Evolutionary conservation across 2,329 filamentous ascomycete species (phyloP).

Genomic region (Aspergillus japonicus): DNA sequence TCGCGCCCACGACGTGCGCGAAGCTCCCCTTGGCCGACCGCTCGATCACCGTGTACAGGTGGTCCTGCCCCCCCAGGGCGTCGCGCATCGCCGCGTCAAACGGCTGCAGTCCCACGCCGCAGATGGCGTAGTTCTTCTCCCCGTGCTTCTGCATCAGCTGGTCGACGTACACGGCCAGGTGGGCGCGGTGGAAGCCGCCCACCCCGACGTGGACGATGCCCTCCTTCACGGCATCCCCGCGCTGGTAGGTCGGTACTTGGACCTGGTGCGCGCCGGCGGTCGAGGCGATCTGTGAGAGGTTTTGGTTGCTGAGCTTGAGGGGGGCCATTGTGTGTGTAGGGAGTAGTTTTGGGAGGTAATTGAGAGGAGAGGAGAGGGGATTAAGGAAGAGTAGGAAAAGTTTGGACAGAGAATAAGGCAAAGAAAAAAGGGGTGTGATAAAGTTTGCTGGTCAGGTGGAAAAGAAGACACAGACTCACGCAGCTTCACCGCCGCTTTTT

Average conservation of each 20-base stretch:
- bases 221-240: slow-evolving; percentile 48
- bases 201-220: slow-evolving; percentile 57
- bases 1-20: slow-evolving; percentile 52
- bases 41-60: slow-evolving; percentile 56
- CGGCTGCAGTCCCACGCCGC: slow-evolving; percentile 53
- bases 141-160: slow-evolving; percentile 49
- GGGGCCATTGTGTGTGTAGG: slow-evolving; percentile 26
- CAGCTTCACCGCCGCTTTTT: background rate
- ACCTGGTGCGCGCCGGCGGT: slow-evolving; percentile 26
- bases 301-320: slow-evolving; percentile 43
- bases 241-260: slow-evolving; percentile 47
- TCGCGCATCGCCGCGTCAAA: slow-evolving; percentile 55
- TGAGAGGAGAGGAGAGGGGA: slow-evolving; percentile 3
- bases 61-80: slow-evolving; percentile 49
- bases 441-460: background rate
- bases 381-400: background rate
- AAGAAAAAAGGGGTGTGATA: no score
- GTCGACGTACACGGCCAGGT: slow-evolving; percentile 55
- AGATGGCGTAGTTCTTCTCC: slow-evolving; percentile 51
- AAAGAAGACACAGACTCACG: background rate
- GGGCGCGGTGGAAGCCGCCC: slow-evolving; percentile 56
- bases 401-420: background rate
- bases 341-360: background rate
- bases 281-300: slow-evolving; percentile 38
- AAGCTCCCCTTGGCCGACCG: slow-evolving; percentile 53